phyloP scores from a whole-genome alignment of 768 basidiomycete genomes.

The Neoboletus magnificus region DNA sequence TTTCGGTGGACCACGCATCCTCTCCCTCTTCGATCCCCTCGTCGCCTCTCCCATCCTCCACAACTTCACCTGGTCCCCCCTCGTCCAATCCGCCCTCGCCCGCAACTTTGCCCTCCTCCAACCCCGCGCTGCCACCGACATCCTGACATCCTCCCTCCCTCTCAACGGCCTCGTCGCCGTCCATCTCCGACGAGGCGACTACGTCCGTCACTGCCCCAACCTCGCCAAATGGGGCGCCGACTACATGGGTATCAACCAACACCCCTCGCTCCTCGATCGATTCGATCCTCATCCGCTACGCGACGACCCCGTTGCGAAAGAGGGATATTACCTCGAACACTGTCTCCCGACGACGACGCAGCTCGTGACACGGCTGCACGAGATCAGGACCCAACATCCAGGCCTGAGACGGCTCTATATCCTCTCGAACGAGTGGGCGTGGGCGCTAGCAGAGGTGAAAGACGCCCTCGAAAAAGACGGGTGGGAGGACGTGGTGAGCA shows the following conservation, averaged over 20 bases:
- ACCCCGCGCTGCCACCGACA: constrained; percentile 27
- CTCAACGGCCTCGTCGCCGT: constrained; percentile 49
- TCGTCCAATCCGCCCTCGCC: constrained; percentile 47
- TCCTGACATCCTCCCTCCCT: background rate
- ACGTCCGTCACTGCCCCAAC: constrained; percentile 53
- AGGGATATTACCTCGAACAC: constrained; percentile 16
- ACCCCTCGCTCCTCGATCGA: constrained; percentile 37
- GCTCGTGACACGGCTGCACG: constrained; percentile 38
- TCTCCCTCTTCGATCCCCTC: constrained; percentile 44
- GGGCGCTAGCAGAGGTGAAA: constrained; percentile 40
- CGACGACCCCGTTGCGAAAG: constrained; percentile 1
- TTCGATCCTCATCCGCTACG: constrained; percentile 33
- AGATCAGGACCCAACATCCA: constrained; percentile 33
- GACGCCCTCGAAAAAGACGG: constrained; percentile 41
- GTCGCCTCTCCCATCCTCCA: constrained; percentile 46
- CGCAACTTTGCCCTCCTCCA: constrained; percentile 47
- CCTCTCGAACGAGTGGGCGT: constrained; percentile 50
- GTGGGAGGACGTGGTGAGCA: constrained; percentile 48
- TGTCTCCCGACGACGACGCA: constrained; percentile 44
- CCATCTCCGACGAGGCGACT: constrained; percentile 59
- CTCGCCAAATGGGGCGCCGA: constrained; percentile 41
- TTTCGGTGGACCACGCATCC: constrained; percentile 41
- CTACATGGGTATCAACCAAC: constrained; percentile 52
- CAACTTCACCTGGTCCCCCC: constrained; percentile 52
- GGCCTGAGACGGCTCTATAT: constrained; percentile 40